A percentile compares a stretch with the other conserved stretches of the same genome.
phyloP scores from a whole-genome alignment of 2,329 filamentous ascomycete species.

The Ceratocystis albifundus region DNA sequence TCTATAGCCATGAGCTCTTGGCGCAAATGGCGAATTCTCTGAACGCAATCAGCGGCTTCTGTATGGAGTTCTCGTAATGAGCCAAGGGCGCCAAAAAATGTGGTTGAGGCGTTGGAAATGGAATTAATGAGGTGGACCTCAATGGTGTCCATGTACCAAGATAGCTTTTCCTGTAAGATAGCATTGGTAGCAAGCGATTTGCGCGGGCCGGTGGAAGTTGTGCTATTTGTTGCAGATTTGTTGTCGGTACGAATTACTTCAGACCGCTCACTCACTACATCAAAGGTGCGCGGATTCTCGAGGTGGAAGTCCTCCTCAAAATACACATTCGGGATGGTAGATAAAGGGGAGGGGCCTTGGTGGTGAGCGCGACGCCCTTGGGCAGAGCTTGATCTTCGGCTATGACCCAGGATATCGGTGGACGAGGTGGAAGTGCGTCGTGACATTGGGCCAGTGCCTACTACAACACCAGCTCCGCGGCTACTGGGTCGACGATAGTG shows the following conservation, averaged over 20 bases:
- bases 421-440: conserved; percentile 38
- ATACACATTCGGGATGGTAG: conserved; percentile 85
- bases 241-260: conserved; percentile 73
- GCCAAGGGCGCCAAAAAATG: conserved; percentile 89
- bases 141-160: conserved; percentile 99
- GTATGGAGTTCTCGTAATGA: conserved; percentile 82
- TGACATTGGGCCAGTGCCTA: conserved; percentile 25
- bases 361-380: conserved; percentile 40
- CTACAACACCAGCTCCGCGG: conserved; percentile 25
- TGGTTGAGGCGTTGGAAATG: conserved; percentile 88
- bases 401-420: conserved; percentile 25
- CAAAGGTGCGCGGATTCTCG: conserved; percentile 91
- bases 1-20: conserved; percentile 72
- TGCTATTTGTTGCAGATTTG: conserved; percentile 46
- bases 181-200: conserved; percentile 93
- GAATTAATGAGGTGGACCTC: conserved; percentile 94
- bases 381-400: conserved; percentile 16
- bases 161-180: conserved; percentile 93
- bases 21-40: conserved; percentile 69
- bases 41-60: conserved; percentile 83
- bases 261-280: conserved; percentile 89
- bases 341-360: conserved; percentile 71
- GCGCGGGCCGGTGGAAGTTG: conserved; percentile 40
- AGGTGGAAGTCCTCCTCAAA: conserved; percentile 92
- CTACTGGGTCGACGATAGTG: conserved; percentile 41